Base-by-base conservation (phyloP, 2,329 filamentous ascomycete species). In the Massarina eburnea region DNA sequence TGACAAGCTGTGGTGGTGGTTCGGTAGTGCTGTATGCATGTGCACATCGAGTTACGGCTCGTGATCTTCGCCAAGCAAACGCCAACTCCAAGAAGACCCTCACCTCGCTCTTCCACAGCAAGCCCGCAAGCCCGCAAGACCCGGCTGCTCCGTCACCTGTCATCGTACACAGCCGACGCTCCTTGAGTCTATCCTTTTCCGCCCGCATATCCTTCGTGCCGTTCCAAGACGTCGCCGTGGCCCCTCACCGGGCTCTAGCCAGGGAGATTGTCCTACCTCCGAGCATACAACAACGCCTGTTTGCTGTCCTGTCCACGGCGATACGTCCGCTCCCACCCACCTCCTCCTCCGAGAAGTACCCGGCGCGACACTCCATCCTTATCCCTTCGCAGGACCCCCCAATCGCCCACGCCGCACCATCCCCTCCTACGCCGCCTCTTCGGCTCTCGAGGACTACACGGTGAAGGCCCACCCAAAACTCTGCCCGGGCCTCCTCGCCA, bases 161-260 rank as follows among this genome's bases (percentile, higher is more conserved):
- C 49, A 43, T 54, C 51, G 30, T 36, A 46, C 45, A 18, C 36
- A 24, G 30, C 40, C 30, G 30, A 41, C 38, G 33, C 39, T 18
- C 19, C 39, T 40, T 26, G 41, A 27, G 17, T 15, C 33, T 45
- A 48, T 41, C 24, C 43, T 43, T 41, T 18, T 19, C 40, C 38
- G 7, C 22, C 9, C 41, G 17, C 27, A 38, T 34, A 43, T 26
- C 45, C 21, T 36, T 49, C 35, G 39, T 42, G 20, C 18, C 35
- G 20, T 45, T 22, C 20, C 34, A 41, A 48, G 27, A 35, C 45
- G 38, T 39, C 42, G 42, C 45, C 47, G 41, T 39, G 26, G 49
- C 54, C 57, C 53, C 52, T 57, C 53, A 53, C 48, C 55, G 59
- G 60, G 56, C 62, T 46, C 44, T 42, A 45, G 46, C 39, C 42